A percentile compares a stretch with the other conserved stretches of the same genome.
phyloP scores from a whole-genome alignment of 495 filamentous ascomycete genomes.

The Annulohypoxylon stygium region DNA sequence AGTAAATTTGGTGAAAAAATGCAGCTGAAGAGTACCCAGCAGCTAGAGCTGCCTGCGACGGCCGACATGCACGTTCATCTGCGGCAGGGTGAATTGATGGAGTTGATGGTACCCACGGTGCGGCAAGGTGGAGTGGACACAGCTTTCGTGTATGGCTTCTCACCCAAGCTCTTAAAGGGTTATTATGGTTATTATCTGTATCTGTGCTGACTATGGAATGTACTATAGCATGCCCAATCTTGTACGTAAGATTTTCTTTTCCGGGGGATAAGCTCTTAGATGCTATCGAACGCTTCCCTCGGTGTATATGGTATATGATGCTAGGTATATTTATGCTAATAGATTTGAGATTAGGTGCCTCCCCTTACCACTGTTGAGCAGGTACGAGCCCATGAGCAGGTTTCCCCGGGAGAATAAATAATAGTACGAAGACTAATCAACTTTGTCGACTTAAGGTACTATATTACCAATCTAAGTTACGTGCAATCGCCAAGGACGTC shows the following conservation, averaged over 20 bases:
- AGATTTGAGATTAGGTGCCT: constrained; percentile 18
- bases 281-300: neutral
- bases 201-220: constrained; percentile 30
- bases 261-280: too few relatives aligned
- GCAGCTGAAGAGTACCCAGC: constrained; percentile 59
- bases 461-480: constrained; percentile 76
- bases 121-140: constrained; percentile 77
- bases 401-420: neutral
- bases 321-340: constrained; percentile 14
- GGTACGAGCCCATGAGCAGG: constrained; percentile 19
- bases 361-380: constrained; percentile 40
- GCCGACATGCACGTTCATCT: constrained; percentile 76
- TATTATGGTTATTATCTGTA: neutral
- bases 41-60: constrained; percentile 74
- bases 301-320: neutral
- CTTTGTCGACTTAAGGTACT: constrained; percentile 85
- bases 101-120: constrained; percentile 83
- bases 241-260: constrained; percentile 33
- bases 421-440: neutral
- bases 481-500: constrained; percentile 76
- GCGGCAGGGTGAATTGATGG: constrained; percentile 83
- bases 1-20: constrained; percentile 43
- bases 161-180: constrained; percentile 1
- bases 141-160: constrained; percentile 70
- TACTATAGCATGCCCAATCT: constrained; percentile 62